These are phyloP conservation scores for Leishmania arabica DNA, from an alignment of 208 protist genomes.

Conservation along the genomic window DNA sequence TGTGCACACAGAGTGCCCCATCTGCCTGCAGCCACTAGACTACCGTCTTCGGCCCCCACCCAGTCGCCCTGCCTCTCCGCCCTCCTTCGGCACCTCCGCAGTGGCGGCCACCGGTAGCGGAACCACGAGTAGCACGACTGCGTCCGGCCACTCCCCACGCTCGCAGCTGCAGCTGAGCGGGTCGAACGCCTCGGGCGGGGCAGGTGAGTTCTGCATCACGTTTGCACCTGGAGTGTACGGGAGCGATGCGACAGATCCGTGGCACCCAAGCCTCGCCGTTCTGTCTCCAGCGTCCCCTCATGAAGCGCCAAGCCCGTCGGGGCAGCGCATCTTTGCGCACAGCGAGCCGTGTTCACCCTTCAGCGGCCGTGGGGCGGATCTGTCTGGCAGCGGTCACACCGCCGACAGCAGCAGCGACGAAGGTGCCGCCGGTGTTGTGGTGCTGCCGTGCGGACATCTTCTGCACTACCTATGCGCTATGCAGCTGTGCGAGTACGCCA, in stretches of 20 bases:
- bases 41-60: constrained; percentile 13
- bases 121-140: neutral
- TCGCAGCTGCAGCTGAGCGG: neutral
- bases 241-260: constrained; percentile 20
- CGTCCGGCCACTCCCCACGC: neutral
- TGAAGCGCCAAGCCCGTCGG: neutral
- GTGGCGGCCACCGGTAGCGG: constrained; percentile 4
- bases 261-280: constrained; percentile 11
- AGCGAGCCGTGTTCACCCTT: neutral
- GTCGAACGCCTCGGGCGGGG: neutral
- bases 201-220: constrained; percentile 42
- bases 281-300: neutral
- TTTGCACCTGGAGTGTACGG: constrained; percentile 46
- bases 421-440: constrained; percentile 22
- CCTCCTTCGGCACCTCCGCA: neutral
- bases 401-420: constrained; percentile 8
- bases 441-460: constrained; percentile 75
- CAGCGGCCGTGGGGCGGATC: neutral
- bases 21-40: constrained; percentile 75
- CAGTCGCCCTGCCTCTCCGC: constrained; percentile 1
- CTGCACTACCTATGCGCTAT: constrained; percentile 72
- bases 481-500: constrained; percentile 67
- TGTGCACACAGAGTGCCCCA: constrained; percentile 60
- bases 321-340: neutral
- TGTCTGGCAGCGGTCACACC: neutral